These are phyloP conservation scores for Cryptococcus sp. DNA, from an alignment of 1,284 basidiomycete genomes.

Conservation along the genomic window DNA sequence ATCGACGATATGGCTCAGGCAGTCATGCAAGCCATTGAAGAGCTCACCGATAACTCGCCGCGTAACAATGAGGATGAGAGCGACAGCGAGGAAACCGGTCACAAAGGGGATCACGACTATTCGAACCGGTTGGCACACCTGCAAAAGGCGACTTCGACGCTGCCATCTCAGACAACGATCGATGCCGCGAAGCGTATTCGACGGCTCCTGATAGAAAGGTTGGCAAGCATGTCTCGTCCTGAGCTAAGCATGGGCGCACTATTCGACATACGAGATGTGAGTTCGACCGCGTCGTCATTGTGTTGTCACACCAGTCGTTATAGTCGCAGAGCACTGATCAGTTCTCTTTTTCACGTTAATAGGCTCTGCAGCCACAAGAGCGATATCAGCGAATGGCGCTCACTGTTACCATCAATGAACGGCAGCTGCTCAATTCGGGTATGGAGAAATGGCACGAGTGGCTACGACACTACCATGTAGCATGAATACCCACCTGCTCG, in stretches of 20 bases:
- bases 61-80: too few species aligned
- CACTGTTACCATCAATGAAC: slow-evolving; percentile 45
- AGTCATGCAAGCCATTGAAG: too few species aligned
- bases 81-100: too few species aligned
- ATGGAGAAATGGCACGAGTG: slow-evolving; percentile 53
- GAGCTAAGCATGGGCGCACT: slow-evolving; percentile 24
- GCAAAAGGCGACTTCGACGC: too few species aligned
- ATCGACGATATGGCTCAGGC: too few species aligned
- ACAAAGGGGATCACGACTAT: too few species aligned
- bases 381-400: slow-evolving; percentile 40
- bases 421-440: slow-evolving; percentile 37
- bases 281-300: slow-evolving; percentile 2
- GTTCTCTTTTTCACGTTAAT: background rate
- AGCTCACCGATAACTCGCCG: too few species aligned
- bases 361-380: slow-evolving; percentile 21
- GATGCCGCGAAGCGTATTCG: slow-evolving; percentile 4
- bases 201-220: slow-evolving; percentile 15
- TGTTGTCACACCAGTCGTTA: background rate
- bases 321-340: slow-evolving; percentile 1
- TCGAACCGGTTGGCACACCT: too few species aligned
- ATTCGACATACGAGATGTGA: slow-evolving; percentile 35
- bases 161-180: slow-evolving; percentile 3
- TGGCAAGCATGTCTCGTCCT: slow-evolving; percentile 21
- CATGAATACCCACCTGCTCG: background rate
- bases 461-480: slow-evolving; percentile 53